Percentiles rank a stretch among this genome's conserved stretches.
Conservation (phyloP, 1,284 basidiomycete species). For the Dichomitus squalens region DNA sequence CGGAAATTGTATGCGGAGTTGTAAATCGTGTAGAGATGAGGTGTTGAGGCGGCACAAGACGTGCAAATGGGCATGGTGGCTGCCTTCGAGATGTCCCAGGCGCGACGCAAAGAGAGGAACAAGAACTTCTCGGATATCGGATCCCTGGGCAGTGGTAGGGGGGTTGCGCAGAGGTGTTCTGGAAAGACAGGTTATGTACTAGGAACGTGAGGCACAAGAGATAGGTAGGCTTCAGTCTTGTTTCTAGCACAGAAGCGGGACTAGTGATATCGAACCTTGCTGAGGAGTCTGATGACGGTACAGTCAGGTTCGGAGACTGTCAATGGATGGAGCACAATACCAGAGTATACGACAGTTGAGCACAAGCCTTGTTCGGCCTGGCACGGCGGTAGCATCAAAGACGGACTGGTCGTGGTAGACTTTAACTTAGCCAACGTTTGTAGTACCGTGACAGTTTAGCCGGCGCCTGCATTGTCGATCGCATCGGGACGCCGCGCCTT, state of each 20-base stretch:
- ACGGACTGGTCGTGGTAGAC: background rate
- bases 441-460: background rate
- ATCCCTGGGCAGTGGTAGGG: background rate
- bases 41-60: conserved; percentile 66
- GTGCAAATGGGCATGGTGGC: conserved; percentile 81
- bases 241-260: too few species aligned
- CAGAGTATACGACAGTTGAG: background rate
- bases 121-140: background rate
- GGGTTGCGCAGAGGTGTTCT: background rate
- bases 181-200: background rate
- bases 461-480: background rate
- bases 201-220: too few species aligned
- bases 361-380: too few species aligned
- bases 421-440: background rate
- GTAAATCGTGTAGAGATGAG: conserved; percentile 84
- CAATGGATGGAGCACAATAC: too few species aligned
- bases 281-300: too few species aligned
- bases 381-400: background rate
- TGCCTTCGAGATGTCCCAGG: background rate
- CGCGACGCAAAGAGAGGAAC: background rate
- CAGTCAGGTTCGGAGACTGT: too few species aligned
- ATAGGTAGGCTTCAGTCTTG: too few species aligned
- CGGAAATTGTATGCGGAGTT: conserved; percentile 82
- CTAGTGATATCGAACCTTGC: too few species aligned
- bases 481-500: background rate